Base-by-base conservation (phyloP, 2,329 filamentous ascomycete genomes). In the Aspergillus sp. region DNA sequence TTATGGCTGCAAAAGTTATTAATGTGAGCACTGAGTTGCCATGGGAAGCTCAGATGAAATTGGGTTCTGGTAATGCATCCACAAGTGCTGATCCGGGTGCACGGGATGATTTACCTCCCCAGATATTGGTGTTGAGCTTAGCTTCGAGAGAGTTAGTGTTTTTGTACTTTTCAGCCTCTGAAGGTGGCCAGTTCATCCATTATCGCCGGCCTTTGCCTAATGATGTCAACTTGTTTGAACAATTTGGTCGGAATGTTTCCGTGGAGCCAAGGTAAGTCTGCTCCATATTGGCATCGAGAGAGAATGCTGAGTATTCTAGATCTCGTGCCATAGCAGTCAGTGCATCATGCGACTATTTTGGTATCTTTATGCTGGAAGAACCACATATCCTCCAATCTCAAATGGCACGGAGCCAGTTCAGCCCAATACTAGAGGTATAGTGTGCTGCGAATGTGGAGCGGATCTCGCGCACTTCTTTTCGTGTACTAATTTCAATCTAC, bases 1-100 rank as follows among this genome's bases (percentile, higher is more conserved):
- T 97, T 53, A 76, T 86, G 50, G 86, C 88, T 57, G 88, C 88
- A 4, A 80, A 80, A 48, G 81, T 90, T 9, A 78, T 97, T 57
- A 88, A 87, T 38, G 69, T 77, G 45, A 64, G 69, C 41, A 69
- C 73, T 41, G 72, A 68, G 48, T 52, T 64, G 38, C 58, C 64
- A 2, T 60, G 64, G 58, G 62, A 65, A 30, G 50, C 57, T 3
- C 59, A 66, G 39, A 58, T 65, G 51, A 59, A 51, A 44, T 47
- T 60, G 32, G 52, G 50, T 7, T 48, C 48, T 44, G 46, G 47
- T 30, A 46, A 43, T 45, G 39, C 40, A 40, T 26, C 42, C 36
- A 46, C 47, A 5, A 29, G 44, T 39, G 41, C 49, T 29, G 45
- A 46, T 44, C 29, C 49, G 32, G 47, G 49, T 26, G 32, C 40